phyloP scores from a whole-genome alignment of 2,329 filamentous ascomycete genomes.

The Colletotrichum siamense region DNA sequence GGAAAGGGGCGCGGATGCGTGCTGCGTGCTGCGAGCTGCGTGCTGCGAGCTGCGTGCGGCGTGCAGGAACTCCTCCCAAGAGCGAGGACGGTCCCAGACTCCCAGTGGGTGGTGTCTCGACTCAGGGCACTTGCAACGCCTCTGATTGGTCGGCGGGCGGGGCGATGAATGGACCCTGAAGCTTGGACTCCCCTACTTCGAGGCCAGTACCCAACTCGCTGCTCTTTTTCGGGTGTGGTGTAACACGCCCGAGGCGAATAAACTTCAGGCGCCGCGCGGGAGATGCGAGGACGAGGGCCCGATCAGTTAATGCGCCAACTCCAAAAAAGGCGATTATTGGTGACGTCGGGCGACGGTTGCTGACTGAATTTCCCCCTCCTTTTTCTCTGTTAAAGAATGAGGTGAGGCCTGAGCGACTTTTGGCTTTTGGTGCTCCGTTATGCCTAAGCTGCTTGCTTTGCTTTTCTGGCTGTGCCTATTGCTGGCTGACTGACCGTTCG shows the following conservation, averaged over 20 bases:
- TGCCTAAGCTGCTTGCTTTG: background rate
- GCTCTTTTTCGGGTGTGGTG: background rate
- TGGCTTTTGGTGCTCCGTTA: background rate
- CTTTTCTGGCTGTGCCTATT: background rate
- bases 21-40: too few relatives aligned
- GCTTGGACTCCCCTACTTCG: background rate
- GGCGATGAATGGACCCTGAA: constrained; percentile 13
- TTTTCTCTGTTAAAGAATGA: background rate
- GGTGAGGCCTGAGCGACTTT: background rate
- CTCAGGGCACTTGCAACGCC: background rate
- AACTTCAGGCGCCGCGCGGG: constrained; percentile 8
- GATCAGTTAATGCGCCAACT: background rate
- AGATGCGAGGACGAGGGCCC: background rate
- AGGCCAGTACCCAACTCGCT: too few relatives aligned
- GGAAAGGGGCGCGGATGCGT: background rate
- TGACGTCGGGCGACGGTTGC: background rate
- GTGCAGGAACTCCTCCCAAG: background rate
- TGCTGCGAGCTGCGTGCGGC: background rate
- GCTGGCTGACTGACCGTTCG: background rate
- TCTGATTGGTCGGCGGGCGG: background rate
- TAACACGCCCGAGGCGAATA: constrained; percentile 9
- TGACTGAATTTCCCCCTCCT: background rate
- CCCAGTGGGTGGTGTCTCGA: background rate
- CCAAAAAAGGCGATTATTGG: background rate
- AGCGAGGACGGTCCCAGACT: background rate